A percentile compares a stretch with the other conserved stretches of the same genome.
These are phyloP conservation scores for Colletotrichum sidae DNA, from an alignment of 2,329 filamentous ascomycete genomes.

Conservation along the genomic window DNA sequence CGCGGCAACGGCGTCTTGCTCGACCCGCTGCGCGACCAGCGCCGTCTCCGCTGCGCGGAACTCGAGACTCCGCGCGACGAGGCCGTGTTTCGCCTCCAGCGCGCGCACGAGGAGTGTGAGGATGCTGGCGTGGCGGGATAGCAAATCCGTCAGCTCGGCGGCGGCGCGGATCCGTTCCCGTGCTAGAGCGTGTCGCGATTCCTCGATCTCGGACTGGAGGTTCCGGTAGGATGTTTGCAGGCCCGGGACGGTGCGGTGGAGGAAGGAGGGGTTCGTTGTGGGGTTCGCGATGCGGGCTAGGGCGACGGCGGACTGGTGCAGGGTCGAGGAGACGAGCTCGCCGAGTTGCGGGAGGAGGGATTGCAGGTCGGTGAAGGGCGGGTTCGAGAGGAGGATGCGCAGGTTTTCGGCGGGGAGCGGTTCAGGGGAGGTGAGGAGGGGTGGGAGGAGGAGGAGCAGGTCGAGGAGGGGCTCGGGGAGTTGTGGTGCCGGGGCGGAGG, in stretches of 20 bases:
- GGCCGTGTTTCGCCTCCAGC: conserved; percentile 67
- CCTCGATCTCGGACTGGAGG: conserved; percentile 49
- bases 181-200: conserved; percentile 49
- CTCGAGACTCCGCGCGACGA: conserved; percentile 62
- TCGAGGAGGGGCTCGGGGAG: conserved; percentile 62
- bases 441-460: conserved; percentile 65
- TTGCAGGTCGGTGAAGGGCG: conserved; percentile 62
- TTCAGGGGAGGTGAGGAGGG: conserved; percentile 55
- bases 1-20: conserved; percentile 51
- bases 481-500: conserved; percentile 21
- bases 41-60: conserved; percentile 60
- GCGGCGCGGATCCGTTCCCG: conserved; percentile 53
- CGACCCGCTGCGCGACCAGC: conserved; percentile 56
- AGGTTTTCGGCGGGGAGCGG: conserved; percentile 50
- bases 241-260: conserved; percentile 67
- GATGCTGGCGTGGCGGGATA: conserved; percentile 53
- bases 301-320: conserved; percentile 60
- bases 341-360: conserved; percentile 60
- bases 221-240: conserved; percentile 55
- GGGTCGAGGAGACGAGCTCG: conserved; percentile 59
- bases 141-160: conserved; percentile 50
- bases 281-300: conserved; percentile 63
- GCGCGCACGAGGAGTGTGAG: conserved; percentile 58
- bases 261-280: conserved; percentile 63
- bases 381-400: conserved; percentile 59